Evolutionary conservation across 495 filamentous ascomycete species (phyloP), one percentile per base, ranked within the genome.

Genomic region (Alectoria sarmentosa): DNA sequence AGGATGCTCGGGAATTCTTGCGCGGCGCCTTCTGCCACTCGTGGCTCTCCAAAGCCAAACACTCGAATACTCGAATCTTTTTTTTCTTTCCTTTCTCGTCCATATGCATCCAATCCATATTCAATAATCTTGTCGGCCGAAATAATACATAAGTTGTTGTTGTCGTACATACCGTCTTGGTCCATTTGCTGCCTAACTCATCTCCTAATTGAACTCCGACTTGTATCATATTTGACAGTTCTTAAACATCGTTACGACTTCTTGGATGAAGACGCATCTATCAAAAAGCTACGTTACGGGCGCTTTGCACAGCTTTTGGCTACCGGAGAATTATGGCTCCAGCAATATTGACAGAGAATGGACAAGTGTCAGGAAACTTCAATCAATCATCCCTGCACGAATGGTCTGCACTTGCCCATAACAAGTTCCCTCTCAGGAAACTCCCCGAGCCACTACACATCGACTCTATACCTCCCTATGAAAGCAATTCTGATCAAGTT

Each of bases 401-500:
- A 34, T 55, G 52, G 52, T 34, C 52, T 4, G 34, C 21, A 21
- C 52, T 15, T 55, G n/a, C 52, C 15, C 52, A 21, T 21, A 21
- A 21, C 4, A 55, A 55, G 4, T 55, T 55, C 34, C 52, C 52
- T 21, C 52, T 55, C 15, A 55, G 34, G 17, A 55, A 34, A 34
- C 3, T 55, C 7, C 52, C 30, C 15, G 52, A 55, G 4, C 52
- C 52, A 23, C 34, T 55, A 11, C 52, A 55, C 5, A 55, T 55
- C 52, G 52, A 55, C 15, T 55, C 30, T 0, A 55, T 55, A 32
- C 52, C 52, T 55, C 30, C 28, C 13, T 55, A 55, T 55, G 52
- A 55, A 34, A 55, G 52, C 52, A 55, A 17, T 32, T 36, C 52
- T 5, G 52, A 55, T 55, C 52, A 55, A 34, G 52, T 30, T 30